phyloP scores from a whole-genome alignment of 2,329 filamentous ascomycete species.

The Chaetomium sp. region DNA sequence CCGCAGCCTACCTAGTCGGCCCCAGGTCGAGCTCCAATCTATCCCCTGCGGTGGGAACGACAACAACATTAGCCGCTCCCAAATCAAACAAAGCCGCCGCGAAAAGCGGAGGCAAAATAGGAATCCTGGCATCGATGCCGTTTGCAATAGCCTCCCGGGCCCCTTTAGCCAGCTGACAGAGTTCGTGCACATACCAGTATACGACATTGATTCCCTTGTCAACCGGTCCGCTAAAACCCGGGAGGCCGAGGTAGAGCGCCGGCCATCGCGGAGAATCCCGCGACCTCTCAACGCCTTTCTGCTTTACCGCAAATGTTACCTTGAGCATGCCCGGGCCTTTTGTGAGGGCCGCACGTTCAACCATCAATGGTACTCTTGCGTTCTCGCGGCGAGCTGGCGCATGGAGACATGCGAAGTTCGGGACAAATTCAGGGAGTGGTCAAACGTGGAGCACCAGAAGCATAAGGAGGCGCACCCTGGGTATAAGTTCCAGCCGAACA shows the following conservation, averaged over 20 bases:
- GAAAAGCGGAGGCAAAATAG: neutral
- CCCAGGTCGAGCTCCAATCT: too few species aligned
- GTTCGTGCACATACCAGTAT: neutral
- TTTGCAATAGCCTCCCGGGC: neutral
- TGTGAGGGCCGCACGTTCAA: neutral
- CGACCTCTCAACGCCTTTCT: neutral
- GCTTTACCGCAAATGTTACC: slow-evolving; percentile 3
- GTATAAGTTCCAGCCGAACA: neutral
- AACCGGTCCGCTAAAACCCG: neutral
- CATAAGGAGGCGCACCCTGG: neutral
- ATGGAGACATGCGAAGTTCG: neutral
- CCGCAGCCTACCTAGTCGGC: too few species aligned
- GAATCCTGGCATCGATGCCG: too few species aligned
- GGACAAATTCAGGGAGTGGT: neutral
- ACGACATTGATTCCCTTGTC: neutral
- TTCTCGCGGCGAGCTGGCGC: neutral
- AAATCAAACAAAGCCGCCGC: too few species aligned
- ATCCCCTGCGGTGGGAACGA: neutral
- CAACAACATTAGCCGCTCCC: too few species aligned
- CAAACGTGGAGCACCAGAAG: neutral
- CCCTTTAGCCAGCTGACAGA: neutral
- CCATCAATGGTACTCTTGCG: neutral
- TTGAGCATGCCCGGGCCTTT: neutral
- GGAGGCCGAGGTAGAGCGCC: neutral
- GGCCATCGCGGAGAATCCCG: neutral